These are phyloP conservation scores for Fusarium torulosum DNA, from an alignment of 2,329 filamentous ascomycete genomes.

Conservation along the genomic window DNA sequence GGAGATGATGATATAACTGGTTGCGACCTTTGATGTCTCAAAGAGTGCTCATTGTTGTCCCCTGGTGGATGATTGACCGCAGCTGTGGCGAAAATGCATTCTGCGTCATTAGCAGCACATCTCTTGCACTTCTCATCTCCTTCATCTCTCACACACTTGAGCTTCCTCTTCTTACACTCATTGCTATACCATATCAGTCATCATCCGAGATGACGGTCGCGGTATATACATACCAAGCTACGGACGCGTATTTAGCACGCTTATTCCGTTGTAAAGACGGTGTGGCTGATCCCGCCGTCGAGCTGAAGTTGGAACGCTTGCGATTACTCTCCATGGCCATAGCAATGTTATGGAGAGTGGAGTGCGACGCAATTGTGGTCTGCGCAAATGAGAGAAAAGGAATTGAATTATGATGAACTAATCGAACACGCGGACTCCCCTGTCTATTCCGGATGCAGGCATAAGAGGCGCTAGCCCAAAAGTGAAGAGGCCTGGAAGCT, in stretches of 20 bases:
- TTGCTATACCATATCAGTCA: slow-evolving; percentile 1
- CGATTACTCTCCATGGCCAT: slow-evolving; percentile 2
- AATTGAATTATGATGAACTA: neutral
- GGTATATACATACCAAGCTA: slow-evolving; percentile 9
- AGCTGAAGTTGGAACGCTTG: slow-evolving; percentile 6
- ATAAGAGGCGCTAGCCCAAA: neutral
- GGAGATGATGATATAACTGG: neutral
- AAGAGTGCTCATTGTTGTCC: neutral
- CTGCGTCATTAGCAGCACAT: neutral
- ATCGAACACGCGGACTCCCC: neutral
- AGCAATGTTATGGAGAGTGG: neutral
- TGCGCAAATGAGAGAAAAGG: neutral
- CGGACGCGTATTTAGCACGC: slow-evolving; percentile 24
- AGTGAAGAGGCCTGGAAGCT: neutral
- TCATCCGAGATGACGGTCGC: neutral
- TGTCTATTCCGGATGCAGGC: neutral
- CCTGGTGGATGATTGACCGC: neutral
- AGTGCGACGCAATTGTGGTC: neutral
- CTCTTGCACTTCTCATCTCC: slow-evolving; percentile 2
- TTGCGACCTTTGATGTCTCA: neutral
- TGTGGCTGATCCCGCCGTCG: neutral
- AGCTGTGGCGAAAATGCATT: slow-evolving; percentile 2
- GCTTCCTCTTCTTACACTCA: slow-evolving; percentile 22
- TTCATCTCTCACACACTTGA: slow-evolving; percentile 19
- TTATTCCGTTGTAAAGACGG: slow-evolving; percentile 2